Conservation (phyloP, 768 basidiomycete species). For the Lactarius deliciosus region DNA sequence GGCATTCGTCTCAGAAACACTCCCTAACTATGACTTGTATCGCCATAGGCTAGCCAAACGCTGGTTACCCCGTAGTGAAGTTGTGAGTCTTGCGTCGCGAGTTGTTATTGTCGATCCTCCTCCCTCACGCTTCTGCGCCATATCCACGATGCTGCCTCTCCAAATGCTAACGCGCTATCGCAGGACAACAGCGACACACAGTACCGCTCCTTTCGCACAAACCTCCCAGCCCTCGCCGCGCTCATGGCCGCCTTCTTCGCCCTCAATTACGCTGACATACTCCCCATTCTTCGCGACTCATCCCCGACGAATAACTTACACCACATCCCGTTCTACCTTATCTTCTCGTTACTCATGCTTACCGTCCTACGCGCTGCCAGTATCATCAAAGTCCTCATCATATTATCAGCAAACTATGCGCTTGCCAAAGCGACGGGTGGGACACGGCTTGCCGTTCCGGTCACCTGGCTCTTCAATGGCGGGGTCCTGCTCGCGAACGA, state of each 20-base stretch:
- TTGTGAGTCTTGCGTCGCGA: conserved; percentile 46
- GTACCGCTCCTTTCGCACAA: conserved; percentile 83
- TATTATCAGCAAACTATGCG: conserved; percentile 68
- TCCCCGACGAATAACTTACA: conserved; percentile 35
- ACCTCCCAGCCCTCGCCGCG: conserved; percentile 60
- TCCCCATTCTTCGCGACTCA: conserved; percentile 29
- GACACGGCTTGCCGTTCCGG: conserved; percentile 47
- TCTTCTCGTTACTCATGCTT: conserved; percentile 65
- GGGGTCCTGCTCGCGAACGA: conserved; percentile 77
- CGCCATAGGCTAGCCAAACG: conserved; percentile 58
- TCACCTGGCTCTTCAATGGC: conserved; percentile 80
- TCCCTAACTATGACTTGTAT: conserved; percentile 72
- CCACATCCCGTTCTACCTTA: conserved; percentile 59
- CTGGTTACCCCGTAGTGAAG: conserved; percentile 76
- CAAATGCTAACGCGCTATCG: not conserved
- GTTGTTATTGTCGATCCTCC: not conserved
- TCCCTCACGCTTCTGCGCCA: too few species aligned
- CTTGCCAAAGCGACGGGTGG: conserved; percentile 51
- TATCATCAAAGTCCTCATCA: conserved; percentile 69
- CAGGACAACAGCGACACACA: conserved; percentile 94
- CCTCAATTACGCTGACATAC: conserved; percentile 52
- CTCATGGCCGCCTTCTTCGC: conserved; percentile 55
- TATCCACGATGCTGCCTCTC: not conserved
- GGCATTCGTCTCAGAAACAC: conserved; percentile 48
- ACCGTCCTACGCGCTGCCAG: conserved; percentile 79